phyloP scores from a whole-genome alignment of 768 basidiomycete species.

The Suillus clintonianus region DNA sequence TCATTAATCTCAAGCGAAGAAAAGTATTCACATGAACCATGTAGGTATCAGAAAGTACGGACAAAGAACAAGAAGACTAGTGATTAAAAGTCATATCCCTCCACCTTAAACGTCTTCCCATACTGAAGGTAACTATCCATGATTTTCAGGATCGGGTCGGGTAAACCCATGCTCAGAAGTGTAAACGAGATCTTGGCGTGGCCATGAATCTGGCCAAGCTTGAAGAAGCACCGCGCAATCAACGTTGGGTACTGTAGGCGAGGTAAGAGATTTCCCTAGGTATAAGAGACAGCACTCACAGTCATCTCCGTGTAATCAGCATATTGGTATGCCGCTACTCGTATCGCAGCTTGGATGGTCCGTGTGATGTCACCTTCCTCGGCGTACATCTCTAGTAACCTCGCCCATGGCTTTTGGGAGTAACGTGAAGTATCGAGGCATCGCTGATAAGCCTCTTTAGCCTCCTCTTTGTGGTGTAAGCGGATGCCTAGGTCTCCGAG shows the following conservation, averaged over 20 bases:
- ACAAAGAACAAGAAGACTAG: background rate
- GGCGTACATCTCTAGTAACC: slow-evolving; percentile 94
- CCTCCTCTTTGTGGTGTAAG: slow-evolving; percentile 97
- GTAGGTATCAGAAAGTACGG: background rate
- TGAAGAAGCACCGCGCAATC: slow-evolving; percentile 90
- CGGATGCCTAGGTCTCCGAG: slow-evolving; percentile 91
- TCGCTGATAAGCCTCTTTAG: slow-evolving; percentile 96
- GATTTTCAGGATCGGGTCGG: slow-evolving; percentile 85
- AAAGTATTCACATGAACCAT: background rate
- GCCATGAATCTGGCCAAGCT: slow-evolving; percentile 90
- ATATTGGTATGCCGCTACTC: slow-evolving; percentile 90
- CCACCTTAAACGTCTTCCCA: slow-evolving; percentile 85
- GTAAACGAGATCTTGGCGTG: slow-evolving; percentile 94
- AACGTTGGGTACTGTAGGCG: slow-evolving; percentile 78
- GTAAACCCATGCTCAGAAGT: slow-evolving; percentile 90
- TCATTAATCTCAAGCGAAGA: background rate
- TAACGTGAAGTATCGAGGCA: slow-evolving; percentile 88
- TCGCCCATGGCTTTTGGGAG: slow-evolving; percentile 89
- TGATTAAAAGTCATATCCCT: slow-evolving; percentile 77
- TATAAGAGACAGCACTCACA: slow-evolving; percentile 46
- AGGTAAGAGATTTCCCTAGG: slow-evolving; percentile 1
- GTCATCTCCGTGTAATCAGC: slow-evolving; percentile 89
- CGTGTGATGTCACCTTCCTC: slow-evolving; percentile 94
- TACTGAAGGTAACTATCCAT: slow-evolving; percentile 92
- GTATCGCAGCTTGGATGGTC: slow-evolving; percentile 87